These are phyloP conservation scores for Cylindrodendrum hubeiense DNA, from an alignment of 2,329 filamentous ascomycete genomes.

Conservation along the genomic window DNA sequence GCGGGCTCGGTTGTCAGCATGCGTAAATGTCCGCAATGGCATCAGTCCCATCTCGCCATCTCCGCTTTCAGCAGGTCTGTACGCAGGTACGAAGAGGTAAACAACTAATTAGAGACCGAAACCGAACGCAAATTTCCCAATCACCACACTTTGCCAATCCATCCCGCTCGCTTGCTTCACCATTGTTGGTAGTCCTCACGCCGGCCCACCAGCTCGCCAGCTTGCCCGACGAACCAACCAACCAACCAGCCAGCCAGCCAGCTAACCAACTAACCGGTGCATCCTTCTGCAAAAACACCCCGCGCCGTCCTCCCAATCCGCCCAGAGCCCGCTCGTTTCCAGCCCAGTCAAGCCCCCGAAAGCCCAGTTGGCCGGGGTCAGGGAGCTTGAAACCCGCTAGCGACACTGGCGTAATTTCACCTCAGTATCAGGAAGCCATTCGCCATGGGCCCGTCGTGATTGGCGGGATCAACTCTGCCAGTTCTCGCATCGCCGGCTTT, in stretches of 20 bases:
- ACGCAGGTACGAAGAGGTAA: neutral
- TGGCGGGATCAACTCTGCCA: slow-evolving; percentile 19
- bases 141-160: neutral
- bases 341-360: slow-evolving; percentile 5
- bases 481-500: slow-evolving; percentile 5
- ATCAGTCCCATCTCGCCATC: slow-evolving; percentile 1
- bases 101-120: neutral
- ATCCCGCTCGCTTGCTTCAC: slow-evolving; percentile 4
- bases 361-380: slow-evolving; percentile 30
- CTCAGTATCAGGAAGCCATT: slow-evolving; percentile 55
- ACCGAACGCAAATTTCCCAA: slow-evolving; percentile 12
- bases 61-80: slow-evolving; percentile 1
- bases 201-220: neutral
- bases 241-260: neutral
- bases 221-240: neutral
- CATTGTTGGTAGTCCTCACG: slow-evolving; percentile 8
- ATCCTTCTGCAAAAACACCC: neutral
- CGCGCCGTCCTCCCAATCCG: neutral
- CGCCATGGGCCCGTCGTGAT: slow-evolving; percentile 12
- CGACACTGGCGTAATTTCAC: slow-evolving; percentile 61
- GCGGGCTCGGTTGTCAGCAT: slow-evolving; percentile 4
- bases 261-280: neutral
- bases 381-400: slow-evolving; percentile 67
- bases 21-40: neutral
- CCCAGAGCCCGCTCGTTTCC: slow-evolving; percentile 16